Evolutionary conservation across 257 asterid species (phyloP).

Genomic region (Ligustrum vulgare): DNA sequence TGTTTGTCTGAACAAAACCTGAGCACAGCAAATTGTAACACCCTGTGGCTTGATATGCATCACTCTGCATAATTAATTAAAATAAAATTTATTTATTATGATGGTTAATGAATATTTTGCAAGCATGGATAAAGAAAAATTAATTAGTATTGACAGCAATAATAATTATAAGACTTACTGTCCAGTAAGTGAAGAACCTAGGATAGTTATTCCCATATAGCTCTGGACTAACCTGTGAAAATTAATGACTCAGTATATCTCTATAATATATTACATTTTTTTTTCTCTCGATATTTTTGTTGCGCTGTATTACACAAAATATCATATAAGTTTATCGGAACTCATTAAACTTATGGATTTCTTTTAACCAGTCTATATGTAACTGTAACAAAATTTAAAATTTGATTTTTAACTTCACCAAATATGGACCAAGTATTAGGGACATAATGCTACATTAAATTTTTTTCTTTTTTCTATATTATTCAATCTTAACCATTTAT

Average conservation of each 20-base stretch:
- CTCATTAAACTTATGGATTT: too few species aligned
- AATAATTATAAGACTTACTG: not conserved
- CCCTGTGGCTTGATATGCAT: constrained; percentile 22
- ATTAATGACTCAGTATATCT: not conserved
- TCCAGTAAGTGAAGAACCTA: constrained; percentile 21
- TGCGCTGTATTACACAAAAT: not conserved
- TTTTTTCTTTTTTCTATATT: too few species aligned
- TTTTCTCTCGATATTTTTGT: not conserved
- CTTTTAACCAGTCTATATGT: too few species aligned
- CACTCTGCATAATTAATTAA: constrained; percentile 5
- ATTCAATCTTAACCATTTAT: too few species aligned
- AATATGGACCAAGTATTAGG: too few species aligned
- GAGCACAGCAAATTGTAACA: constrained; percentile 27
- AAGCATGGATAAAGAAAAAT: not conserved
- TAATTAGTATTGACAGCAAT: not conserved
- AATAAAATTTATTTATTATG: not conserved
- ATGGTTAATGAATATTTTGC: not conserved
- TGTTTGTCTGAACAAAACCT: constrained; percentile 23
- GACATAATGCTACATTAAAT: too few species aligned
- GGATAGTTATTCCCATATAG: constrained; percentile 14
- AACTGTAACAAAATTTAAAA: too few species aligned
- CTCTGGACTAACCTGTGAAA: constrained; percentile 14
- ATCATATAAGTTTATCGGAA: too few species aligned
- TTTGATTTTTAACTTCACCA: too few species aligned
- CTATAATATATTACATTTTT: too few species aligned